These are phyloP conservation scores for Chytriomyces sp. DNA, from an alignment of 192 early-diverging fungal genomes.

Conservation along the genomic window DNA sequence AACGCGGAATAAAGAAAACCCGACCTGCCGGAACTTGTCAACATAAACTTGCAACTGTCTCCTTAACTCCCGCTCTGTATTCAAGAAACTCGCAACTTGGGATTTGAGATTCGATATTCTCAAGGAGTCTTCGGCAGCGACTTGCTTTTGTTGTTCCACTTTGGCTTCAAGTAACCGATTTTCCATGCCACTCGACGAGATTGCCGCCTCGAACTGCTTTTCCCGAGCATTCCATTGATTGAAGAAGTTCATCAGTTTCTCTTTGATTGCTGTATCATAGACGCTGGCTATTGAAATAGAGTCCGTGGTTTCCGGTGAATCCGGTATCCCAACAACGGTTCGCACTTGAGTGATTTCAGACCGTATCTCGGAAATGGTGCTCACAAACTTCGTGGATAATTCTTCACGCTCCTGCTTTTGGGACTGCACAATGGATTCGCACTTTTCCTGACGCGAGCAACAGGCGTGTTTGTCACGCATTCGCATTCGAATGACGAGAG, in stretches of 20 bases:
- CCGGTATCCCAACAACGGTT: constrained; percentile 9
- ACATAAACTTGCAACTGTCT: constrained; percentile 62
- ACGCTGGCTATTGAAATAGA: constrained; percentile 2
- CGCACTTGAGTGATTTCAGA: constrained; percentile 44
- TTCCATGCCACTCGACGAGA: constrained; percentile 61
- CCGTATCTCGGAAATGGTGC: constrained; percentile 62
- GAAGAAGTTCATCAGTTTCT: constrained; percentile 60
- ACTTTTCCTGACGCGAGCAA: constrained; percentile 44
- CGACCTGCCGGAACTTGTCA: constrained; percentile 60
- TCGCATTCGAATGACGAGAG: background rate
- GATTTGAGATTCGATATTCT: constrained; percentile 40
- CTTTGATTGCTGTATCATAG: constrained; percentile 50
- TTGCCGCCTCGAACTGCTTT: constrained; percentile 61
- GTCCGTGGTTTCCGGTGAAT: constrained; percentile 16
- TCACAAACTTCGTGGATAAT: constrained; percentile 61
- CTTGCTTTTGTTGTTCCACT: constrained; percentile 49
- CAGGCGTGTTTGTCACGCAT: background rate
- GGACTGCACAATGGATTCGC: constrained; percentile 44
- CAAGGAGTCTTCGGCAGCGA: constrained; percentile 41
- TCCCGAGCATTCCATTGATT: constrained; percentile 65
- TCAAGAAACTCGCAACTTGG: constrained; percentile 54
- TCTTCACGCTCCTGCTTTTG: constrained; percentile 63
- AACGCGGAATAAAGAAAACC: background rate
- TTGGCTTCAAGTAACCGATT: constrained; percentile 60
- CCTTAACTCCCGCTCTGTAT: constrained; percentile 60